Conservation (phyloP, 306 rosid species). For the Medicago truncatula region MtrunA17r5.0-ANR NC_053044.1:4104001-4104500, state of each 20-base stretch:
- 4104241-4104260: constrained; percentile 19
- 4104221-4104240: constrained; percentile 44
- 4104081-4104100: constrained; percentile 81
- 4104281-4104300: constrained; percentile 28
- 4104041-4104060: neutral
- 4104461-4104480: constrained; percentile 43
- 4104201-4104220: constrained; percentile 29
- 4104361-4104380: neutral
- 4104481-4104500: constrained; percentile 66
- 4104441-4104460: constrained; percentile 37
- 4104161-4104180: constrained; percentile 67
- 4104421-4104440: constrained; percentile 41
- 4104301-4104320: constrained; percentile 78
- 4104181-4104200: constrained; percentile 39
- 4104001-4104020: too few species aligned
- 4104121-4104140: constrained; percentile 60
- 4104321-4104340: constrained; percentile 55
- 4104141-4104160: constrained; percentile 97
- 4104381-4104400: neutral
- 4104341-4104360: constrained; percentile 39
- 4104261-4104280: constrained; percentile 1
- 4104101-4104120: constrained; percentile 34
- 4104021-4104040: too few species aligned
- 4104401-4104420: constrained; percentile 74
- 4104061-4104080: constrained; percentile 70